A percentile compares a stretch with the other conserved stretches of the same genome.
Conservation (phyloP, 805 yeast genomes). For the Cyberlindnera sargentensis region DNA sequence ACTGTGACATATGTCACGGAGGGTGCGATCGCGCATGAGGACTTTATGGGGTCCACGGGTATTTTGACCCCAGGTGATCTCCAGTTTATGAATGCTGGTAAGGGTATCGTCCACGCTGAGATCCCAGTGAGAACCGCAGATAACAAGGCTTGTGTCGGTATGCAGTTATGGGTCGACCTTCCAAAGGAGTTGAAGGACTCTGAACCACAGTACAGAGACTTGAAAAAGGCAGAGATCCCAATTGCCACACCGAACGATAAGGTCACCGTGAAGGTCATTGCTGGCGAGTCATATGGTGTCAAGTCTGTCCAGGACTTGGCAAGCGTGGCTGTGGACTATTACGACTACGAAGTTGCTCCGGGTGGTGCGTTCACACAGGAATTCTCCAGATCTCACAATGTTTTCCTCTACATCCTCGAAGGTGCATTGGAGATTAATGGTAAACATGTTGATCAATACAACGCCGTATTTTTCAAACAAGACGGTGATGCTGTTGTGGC, state of each 20-base stretch:
- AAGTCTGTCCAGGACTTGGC: conserved; percentile 69
- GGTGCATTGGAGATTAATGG: conserved; percentile 50
- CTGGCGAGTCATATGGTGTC: conserved; percentile 74
- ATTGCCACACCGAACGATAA: conserved; percentile 57
- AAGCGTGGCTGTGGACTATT: conserved; percentile 72
- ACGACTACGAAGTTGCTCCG: conserved; percentile 56
- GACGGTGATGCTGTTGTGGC: conserved; percentile 63
- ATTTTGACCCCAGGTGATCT: conserved; percentile 73
- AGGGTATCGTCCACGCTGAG: conserved; percentile 80
- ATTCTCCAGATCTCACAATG: conserved; percentile 55
- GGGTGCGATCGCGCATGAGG: conserved; percentile 75
- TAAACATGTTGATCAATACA: conserved; percentile 35
- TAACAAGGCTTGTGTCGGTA: conserved; percentile 49
- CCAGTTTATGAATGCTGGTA: conserved; percentile 93
- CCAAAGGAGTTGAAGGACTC: conserved; percentile 56
- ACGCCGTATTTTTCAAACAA: conserved; percentile 55
- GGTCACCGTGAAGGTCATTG: conserved; percentile 61
- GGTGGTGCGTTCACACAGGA: conserved; percentile 61
- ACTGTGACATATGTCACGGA: conserved; percentile 61
- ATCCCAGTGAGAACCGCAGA: conserved; percentile 60
- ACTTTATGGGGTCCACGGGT: conserved; percentile 81
- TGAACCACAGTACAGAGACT: conserved; percentile 74
- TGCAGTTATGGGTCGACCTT: conserved; percentile 86
- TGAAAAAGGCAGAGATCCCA: conserved; percentile 66
- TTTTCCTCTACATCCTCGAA: conserved; percentile 60